Base-by-base conservation (phyloP, 352 stramenopile species). In the Thalassiosira pacifica region DNA sequence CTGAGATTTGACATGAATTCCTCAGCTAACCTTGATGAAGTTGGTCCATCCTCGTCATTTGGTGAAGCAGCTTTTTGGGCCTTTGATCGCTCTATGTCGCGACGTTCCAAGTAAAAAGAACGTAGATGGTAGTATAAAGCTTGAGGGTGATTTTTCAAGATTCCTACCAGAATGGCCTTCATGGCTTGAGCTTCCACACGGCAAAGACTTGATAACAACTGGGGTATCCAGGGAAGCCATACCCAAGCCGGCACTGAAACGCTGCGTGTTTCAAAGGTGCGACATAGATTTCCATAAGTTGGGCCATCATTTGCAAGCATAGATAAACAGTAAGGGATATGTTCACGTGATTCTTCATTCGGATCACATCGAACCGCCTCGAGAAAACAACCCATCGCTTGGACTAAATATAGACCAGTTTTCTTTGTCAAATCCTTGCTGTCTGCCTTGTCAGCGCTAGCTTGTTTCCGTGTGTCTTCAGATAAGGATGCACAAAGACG, bases 151-250 rank as follows among this genome's bases (percentile, higher is more conserved):
- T 98, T 97, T 66, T 92, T 93, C 16, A 94, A 79, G 45, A 97
- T 76, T 32, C 64, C 59, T 48, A 85, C 75, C 31, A 97, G 73
- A 24, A 96, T 77, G 24, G 80, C 42, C 74, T 96, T 96, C 16
- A 90, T 76, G 11, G 90, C 83, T 37, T 57, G 87, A 24, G 97
- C 97, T 92, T 99, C 97, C 0, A 95, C 92, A 10, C 97, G 93
- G 19, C 95, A 98, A 27, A 99, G 95, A 10, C 97, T 96, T 84
- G 98, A 98, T 16, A 99, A 91, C 24, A 99, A 83, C 79, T 99
- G 97, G 22, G 97, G 97, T 65, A 99, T 98, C 97, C 98, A 99
- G 45, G 98, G 97, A 40, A 99, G 97, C 98, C 98, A 99, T 67
- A 99, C 97, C 97, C 97, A 99, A 73, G 98, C 97, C 24, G 97